Evolutionary conservation across 1,284 basidiomycete genomes (phyloP).

Genomic region (Tremellales sp.): DNA sequence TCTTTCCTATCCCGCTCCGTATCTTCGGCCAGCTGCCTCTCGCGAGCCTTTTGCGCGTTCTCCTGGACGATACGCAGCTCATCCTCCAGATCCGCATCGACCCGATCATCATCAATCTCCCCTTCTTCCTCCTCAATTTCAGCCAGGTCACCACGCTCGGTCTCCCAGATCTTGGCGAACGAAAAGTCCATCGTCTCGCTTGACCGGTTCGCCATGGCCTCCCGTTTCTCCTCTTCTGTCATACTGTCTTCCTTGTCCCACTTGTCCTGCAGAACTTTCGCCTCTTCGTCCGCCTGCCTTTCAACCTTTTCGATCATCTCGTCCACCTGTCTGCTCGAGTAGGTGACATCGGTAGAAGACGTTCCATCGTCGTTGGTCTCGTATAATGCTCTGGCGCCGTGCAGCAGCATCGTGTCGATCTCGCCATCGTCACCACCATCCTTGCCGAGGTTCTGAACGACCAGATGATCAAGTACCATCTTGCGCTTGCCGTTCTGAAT

Average conservation of each 20-base stretch:
- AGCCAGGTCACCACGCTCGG: conserved; percentile 60
- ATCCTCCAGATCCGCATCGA: conserved; percentile 43
- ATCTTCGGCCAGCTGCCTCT: conserved; percentile 13
- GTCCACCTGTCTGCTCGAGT: conserved; percentile 72
- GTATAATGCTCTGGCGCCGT: conserved; percentile 75
- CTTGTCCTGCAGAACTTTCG: conserved; percentile 34
- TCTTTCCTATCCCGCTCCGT: conserved; percentile 9
- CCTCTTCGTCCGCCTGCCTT: conserved; percentile 59
- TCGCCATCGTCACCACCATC: conserved; percentile 63
- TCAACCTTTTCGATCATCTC: conserved; percentile 79
- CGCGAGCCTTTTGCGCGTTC: conserved; percentile 32
- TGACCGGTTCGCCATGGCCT: not conserved
- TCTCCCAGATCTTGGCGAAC: conserved; percentile 84
- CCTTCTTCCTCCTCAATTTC: conserved; percentile 51
- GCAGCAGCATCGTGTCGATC: conserved; percentile 74
- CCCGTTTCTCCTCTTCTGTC: conserved; percentile 10
- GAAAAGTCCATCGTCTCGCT: conserved; percentile 57
- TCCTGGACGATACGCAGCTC: conserved; percentile 61
- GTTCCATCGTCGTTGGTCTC: conserved; percentile 55
- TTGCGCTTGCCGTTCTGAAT: conserved; percentile 86
- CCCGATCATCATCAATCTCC: conserved; percentile 12
- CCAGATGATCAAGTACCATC: conserved; percentile 81
- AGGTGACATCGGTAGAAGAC: conserved; percentile 60
- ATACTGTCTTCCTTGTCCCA: conserved; percentile 25
- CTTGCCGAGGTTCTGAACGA: conserved; percentile 83